Base-by-base conservation (phyloP, 225 moss, liverwort and hornwort species). In the Bryoerythrophyllum caledonicum region DNA sequence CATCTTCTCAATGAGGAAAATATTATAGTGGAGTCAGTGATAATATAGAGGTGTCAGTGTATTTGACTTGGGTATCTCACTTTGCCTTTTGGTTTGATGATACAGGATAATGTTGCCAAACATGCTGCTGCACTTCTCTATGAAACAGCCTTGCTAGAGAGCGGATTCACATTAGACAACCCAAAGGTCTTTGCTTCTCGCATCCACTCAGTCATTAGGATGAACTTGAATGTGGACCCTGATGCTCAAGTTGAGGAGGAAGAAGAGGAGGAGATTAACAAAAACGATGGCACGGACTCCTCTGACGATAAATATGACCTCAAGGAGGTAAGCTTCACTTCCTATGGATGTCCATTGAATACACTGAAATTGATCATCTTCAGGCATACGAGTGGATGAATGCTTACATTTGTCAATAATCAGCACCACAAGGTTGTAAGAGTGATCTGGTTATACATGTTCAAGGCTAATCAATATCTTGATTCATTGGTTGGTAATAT, bases 81-180 rank as follows among this genome's bases (percentile, higher is more conserved):
- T 71, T n/a, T 1, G 35, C 14, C 44, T 53, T 63, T 70, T 16
- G 7, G 10, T 60, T 63, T 32, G 51, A 10, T 64, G 20, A 7
- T 71, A 48, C 74, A 96, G 86, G 90, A 96, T 85, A 92, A 86
- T 21, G 61, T 79, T 63, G 86, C 79, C 23, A 28, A 80, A 28
- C 83, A 82, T 37, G 79, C 81, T 69, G 94, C 92, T 16, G 67
- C 70, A 11, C 86, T 96, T 11, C 69, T 96, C 17, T 96, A 86
- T 11, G 94, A 92, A 62, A 91, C 80, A 15, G 88, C 92, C 25
- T 85, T 96, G 63, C 61, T 96, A 68, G 93, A 96, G 71, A 96
- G 92, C 58, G 92, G 92, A 11, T 96, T 94, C 73, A 38, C 70
- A 0, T 88, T 93, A 51, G 89, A 92, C 19, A 81, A 91, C 7